Conservation (phyloP, 2,329 filamentous ascomycete species). For the Claviceps arundinis region DNA sequence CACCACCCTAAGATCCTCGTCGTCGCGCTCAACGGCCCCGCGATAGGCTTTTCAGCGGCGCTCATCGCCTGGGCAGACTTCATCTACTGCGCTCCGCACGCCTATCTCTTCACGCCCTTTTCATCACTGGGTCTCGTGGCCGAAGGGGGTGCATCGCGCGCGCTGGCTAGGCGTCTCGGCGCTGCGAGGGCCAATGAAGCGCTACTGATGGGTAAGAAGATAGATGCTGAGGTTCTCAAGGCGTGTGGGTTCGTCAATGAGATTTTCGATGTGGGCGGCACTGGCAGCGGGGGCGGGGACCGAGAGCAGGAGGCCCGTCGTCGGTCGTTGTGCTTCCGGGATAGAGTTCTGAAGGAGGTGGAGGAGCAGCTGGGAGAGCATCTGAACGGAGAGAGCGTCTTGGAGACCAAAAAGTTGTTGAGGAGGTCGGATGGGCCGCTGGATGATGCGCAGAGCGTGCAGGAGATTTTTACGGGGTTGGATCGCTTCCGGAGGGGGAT, state of each 20-base stretch:
- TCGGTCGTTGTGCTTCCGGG: conserved; percentile 38
- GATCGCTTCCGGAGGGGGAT: conserved; percentile 67
- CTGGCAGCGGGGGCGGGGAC: no score
- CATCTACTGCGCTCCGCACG: conserved; percentile 68
- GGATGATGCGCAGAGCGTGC: conserved; percentile 63
- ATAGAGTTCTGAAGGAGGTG: conserved; percentile 63
- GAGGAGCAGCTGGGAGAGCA: conserved; percentile 69
- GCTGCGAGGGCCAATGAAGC: conserved; percentile 80
- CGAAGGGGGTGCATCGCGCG: conserved; percentile 70
- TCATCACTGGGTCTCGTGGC: conserved; percentile 78
- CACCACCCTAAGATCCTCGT: conserved; percentile 89
- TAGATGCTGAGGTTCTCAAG: conserved; percentile 60
- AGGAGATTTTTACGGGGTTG: conserved; percentile 76
- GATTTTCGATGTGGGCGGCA: conserved; percentile 47
- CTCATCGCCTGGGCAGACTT: conserved; percentile 79
- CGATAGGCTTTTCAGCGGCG: conserved; percentile 76
- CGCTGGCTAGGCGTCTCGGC: conserved; percentile 69
- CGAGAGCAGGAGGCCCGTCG: no score
- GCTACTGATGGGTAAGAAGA: conserved; percentile 74
- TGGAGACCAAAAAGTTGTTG: conserved; percentile 77
- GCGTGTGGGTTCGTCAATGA: conserved; percentile 74
- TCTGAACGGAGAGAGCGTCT: conserved; percentile 63
- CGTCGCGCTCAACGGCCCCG: conserved; percentile 82
- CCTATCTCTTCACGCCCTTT: conserved; percentile 87
- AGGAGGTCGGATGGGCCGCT: conserved; percentile 56